phyloP scores from a whole-genome alignment of 768 basidiomycete genomes.

The Suillus clintonianus region DNA sequence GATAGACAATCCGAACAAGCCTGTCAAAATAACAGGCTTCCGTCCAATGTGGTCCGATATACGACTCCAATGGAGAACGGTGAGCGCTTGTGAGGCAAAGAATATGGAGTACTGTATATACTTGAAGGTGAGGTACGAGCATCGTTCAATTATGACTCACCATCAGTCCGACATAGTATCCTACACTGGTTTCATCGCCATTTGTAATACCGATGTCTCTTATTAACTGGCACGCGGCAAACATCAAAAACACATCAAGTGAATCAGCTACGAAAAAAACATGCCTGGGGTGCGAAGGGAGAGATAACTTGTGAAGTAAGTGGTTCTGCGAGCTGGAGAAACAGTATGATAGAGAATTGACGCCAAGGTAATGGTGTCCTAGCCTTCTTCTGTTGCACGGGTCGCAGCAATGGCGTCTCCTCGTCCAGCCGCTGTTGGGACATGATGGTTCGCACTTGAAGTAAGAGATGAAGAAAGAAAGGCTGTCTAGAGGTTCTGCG shows the following conservation, averaged over 20 bases:
- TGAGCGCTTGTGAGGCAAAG: conserved; percentile 73
- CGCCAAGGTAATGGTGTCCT: conserved; percentile 66
- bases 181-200: conserved; percentile 70
- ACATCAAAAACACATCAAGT: neutral
- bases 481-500: neutral
- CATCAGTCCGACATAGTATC: conserved; percentile 76
- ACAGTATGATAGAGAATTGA: conserved; percentile 68
- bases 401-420: conserved; percentile 58
- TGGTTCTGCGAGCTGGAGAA: conserved; percentile 77
- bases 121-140: conserved; percentile 1
- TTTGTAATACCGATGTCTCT: conserved; percentile 67
- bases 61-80: conserved; percentile 75
- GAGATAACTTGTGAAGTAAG: conserved; percentile 75
- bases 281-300: conserved; percentile 73
- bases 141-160: conserved; percentile 35
- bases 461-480: conserved; percentile 2
- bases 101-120: conserved; percentile 69
- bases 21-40: conserved; percentile 71
- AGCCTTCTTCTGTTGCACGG: conserved; percentile 35
- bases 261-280: conserved; percentile 12
- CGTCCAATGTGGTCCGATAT: conserved; percentile 72
- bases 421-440: conserved; percentile 43
- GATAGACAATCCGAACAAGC: conserved; percentile 62
- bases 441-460: conserved; percentile 20
- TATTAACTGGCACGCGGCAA: conserved; percentile 47